Evolutionary conservation across 2,329 filamentous ascomycete genomes (phyloP), one percentile per base, ranked within the genome.

Genomic region (Xylariaceae sp.): DNA sequence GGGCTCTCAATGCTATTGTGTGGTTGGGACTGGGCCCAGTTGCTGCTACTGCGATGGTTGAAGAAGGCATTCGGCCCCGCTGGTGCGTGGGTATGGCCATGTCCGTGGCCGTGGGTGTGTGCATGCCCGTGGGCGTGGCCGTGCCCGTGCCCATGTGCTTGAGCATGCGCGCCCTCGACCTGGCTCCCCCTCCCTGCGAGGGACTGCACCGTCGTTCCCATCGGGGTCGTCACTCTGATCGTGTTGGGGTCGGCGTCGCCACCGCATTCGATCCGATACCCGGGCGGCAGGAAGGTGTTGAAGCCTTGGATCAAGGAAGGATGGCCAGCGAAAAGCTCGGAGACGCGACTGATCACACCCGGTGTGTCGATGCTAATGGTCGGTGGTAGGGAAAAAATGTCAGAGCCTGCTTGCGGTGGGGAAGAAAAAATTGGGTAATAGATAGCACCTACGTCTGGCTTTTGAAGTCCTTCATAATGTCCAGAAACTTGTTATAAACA

Each of bases 391-490:
- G n/a, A n/a, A 24, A 24, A 41, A 11, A 32, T 35, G 29, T 39
- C 48, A 70, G 47, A 68, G 55, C 42, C 32, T 31, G 29, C 32
- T 29, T n/a, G n/a, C 11, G 30, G 37, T 18, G 35, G 33, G 40
- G 21, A 37, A 16, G n/a, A 38, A 37, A n/a, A 42, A 34, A 44
- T 40, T 31, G 35, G 29, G 33, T 35, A 15, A 9, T 28, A 30
- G n/a, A n/a, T 11, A 35, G 13, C 23, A 74, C 84, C 67, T 70
- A 89, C 78, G 89, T 88, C 66, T 95, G 90, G 55, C 88, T 95
- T 66, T 98, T 98, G 63, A 98, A 98, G 54, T 98, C 92, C 59
- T 98, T 98, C 92, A 98, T 98, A 34, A 98, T 98, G 54, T 98
- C 92, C 31, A 98, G 68, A 54, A 98, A 97, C 26, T 86, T 76